phyloP scores from a whole-genome alignment of 2,329 filamentous ascomycete genomes.

The Monilinia fructicola region DNA sequence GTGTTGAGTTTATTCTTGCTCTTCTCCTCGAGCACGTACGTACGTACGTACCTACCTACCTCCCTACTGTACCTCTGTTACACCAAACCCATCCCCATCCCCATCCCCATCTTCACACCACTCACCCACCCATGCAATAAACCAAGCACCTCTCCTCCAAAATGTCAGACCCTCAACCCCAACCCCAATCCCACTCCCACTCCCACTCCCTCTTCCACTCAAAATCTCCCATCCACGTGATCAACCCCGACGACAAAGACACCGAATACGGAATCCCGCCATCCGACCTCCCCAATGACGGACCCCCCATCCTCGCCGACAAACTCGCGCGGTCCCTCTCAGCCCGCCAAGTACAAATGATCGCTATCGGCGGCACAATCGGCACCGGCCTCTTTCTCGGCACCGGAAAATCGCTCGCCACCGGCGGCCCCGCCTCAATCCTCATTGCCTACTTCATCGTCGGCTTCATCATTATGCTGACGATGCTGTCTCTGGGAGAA shows the following conservation, averaged over 20 bases:
- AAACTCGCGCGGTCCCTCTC: constrained; percentile 55
- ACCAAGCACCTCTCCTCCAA: background rate
- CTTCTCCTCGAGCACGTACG: background rate
- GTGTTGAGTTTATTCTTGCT: background rate
- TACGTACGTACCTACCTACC: background rate
- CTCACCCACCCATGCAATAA: background rate
- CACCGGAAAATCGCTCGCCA: constrained; percentile 59
- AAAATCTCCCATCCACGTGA: constrained; percentile 8
- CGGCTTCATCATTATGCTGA: constrained; percentile 57
- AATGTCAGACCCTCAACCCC: constrained; percentile 1
- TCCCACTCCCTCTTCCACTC: no score
- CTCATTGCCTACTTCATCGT: constrained; percentile 58
- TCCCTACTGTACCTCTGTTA: background rate
- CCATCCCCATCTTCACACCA: background rate
- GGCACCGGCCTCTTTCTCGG: constrained; percentile 63
- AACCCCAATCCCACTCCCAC: no score
- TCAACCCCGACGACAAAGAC: background rate
- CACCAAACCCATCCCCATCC: background rate
- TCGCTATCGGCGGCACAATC: constrained; percentile 60
- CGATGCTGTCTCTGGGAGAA: constrained; percentile 59
- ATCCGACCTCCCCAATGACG: background rate
- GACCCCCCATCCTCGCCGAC: constrained; percentile 28
- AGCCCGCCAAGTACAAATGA: constrained; percentile 66
- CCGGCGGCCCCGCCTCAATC: constrained; percentile 59
- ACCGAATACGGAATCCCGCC: background rate